A percentile compares a stretch with the other conserved stretches of the same genome.
Conservation (phyloP, 441 rosid genomes). For the Populus hybrid region DNA sequence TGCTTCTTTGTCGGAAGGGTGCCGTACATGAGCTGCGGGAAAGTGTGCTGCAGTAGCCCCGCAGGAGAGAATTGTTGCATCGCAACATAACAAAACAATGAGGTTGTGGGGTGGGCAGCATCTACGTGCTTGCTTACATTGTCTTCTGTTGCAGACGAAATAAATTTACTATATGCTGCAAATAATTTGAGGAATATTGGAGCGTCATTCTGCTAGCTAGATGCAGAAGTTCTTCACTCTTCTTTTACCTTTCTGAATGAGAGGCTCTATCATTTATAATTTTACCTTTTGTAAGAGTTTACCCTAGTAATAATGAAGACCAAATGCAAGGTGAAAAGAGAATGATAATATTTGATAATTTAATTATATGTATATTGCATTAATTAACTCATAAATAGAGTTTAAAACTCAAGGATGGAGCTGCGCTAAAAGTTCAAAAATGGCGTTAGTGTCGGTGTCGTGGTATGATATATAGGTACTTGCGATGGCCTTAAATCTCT, state of each 20-base stretch:
- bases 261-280: background rate
- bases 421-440: too few species aligned
- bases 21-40: slow-evolving; percentile 23
- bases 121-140: background rate
- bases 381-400: too few species aligned
- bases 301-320: background rate
- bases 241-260: background rate
- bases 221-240: background rate
- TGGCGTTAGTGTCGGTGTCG: too few species aligned
- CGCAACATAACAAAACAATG: background rate
- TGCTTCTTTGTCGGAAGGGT: slow-evolving; percentile 26
- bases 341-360: too few species aligned
- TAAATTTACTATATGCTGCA: background rate
- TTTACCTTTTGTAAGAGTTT: background rate
- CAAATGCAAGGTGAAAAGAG: background rate
- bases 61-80: slow-evolving; percentile 20
- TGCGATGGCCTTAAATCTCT: too few species aligned
- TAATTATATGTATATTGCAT: too few species aligned
- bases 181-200: background rate
- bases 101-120: background rate
- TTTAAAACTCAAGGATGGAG: too few species aligned
- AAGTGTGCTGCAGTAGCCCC: slow-evolving; percentile 11
- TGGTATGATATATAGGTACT: too few species aligned
- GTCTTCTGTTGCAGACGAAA: background rate
- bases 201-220: background rate